Evolutionary conservation across 176 grass and related monocot genomes (phyloP).

Genomic region (Avena eriantha): DNA sequence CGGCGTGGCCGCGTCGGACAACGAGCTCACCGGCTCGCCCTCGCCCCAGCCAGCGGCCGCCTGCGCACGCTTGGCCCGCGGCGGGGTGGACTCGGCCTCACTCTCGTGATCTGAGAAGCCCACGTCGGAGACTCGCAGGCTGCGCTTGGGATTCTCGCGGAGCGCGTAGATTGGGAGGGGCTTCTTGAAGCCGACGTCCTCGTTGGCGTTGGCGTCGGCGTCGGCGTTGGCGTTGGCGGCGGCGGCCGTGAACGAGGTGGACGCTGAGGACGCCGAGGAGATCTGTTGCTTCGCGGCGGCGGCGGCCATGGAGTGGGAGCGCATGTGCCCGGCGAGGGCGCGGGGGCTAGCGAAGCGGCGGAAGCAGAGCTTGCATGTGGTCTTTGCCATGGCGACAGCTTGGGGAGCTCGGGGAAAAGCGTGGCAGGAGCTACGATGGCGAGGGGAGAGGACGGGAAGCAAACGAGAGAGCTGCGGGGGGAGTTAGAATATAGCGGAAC

Average conservation of each 20-base stretch:
- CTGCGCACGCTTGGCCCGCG: slow-evolving; percentile 35
- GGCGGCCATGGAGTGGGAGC: slow-evolving; percentile 57
- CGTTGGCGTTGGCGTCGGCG: background rate
- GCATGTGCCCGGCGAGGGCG: slow-evolving; percentile 77
- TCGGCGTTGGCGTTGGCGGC: background rate
- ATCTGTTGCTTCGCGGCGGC: slow-evolving; percentile 47
- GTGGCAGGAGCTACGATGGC: slow-evolving; percentile 43
- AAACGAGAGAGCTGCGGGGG: slow-evolving; percentile 57
- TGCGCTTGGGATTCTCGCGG: slow-evolving; percentile 73
- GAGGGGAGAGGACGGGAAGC: slow-evolving; percentile 53
- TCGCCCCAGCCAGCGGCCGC: background rate
- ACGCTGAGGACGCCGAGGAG: slow-evolving; percentile 56
- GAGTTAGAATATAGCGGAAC: slow-evolving; percentile 55
- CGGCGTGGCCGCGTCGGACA: slow-evolving; percentile 48
- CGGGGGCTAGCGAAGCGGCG: slow-evolving; percentile 78
- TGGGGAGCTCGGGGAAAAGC: slow-evolving; percentile 44
- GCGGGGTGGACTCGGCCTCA: slow-evolving; percentile 60
- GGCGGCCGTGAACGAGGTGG: slow-evolving; percentile 49
- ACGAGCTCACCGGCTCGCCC: slow-evolving; percentile 64
- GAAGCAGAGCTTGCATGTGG: slow-evolving; percentile 70
- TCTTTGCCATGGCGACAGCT: slow-evolving; percentile 63
- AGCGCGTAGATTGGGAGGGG: slow-evolving; percentile 47
- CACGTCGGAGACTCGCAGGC: slow-evolving; percentile 41
- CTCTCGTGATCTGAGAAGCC: slow-evolving; percentile 73
- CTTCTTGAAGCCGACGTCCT: slow-evolving; percentile 25